A percentile compares a stretch with the other conserved stretches of the same genome.
Conservation (phyloP, 352 stramenopile genomes). For the Globisporangium acanthophoron region DNA sequence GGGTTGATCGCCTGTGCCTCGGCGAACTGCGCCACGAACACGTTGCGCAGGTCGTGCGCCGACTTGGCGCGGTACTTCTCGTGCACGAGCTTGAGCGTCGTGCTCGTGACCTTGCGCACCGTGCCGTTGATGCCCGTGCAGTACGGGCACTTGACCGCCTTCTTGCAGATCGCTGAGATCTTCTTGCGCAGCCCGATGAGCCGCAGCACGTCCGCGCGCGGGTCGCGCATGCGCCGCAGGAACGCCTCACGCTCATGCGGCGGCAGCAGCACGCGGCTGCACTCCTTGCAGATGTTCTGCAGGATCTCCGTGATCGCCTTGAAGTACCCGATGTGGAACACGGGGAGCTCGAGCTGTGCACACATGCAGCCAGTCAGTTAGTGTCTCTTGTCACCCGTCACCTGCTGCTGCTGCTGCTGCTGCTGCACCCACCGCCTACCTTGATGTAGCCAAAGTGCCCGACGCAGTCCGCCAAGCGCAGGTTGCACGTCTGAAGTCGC, state of each 20-base stretch:
- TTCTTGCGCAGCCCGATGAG: slow-evolving; percentile 90
- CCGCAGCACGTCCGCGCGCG: slow-evolving; percentile 65
- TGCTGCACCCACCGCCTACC: neutral
- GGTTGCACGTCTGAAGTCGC: slow-evolving; percentile 49
- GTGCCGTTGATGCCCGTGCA: slow-evolving; percentile 95
- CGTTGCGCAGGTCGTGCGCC: slow-evolving; percentile 76
- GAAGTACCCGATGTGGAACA: slow-evolving; percentile 99
- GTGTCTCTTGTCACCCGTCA: neutral
- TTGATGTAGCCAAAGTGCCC: slow-evolving; percentile 99
- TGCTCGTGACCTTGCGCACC: slow-evolving; percentile 96
- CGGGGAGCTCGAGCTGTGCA: slow-evolving; percentile 89
- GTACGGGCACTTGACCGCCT: slow-evolving; percentile 92
- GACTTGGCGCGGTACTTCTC: slow-evolving; percentile 94
- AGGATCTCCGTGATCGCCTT: slow-evolving; percentile 97
- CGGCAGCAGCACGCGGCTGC: slow-evolving; percentile 92
- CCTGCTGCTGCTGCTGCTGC: too few relatives aligned
- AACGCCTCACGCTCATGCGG: slow-evolving; percentile 86
- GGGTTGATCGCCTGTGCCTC: slow-evolving; percentile 74
- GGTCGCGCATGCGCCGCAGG: slow-evolving; percentile 87
- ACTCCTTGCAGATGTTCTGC: slow-evolving; percentile 98
- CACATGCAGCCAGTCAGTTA: neutral
- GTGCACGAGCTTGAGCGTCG: slow-evolving; percentile 98
- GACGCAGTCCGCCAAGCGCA: slow-evolving; percentile 95
- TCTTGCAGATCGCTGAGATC: slow-evolving; percentile 97
- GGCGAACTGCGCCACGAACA: slow-evolving; percentile 80